Percentiles rank a stretch among this genome's conserved stretches.
Evolutionary conservation across 2,329 filamentous ascomycete species (phyloP).

Genomic region (Immersiporthe knoxdaviesiana): DNA sequence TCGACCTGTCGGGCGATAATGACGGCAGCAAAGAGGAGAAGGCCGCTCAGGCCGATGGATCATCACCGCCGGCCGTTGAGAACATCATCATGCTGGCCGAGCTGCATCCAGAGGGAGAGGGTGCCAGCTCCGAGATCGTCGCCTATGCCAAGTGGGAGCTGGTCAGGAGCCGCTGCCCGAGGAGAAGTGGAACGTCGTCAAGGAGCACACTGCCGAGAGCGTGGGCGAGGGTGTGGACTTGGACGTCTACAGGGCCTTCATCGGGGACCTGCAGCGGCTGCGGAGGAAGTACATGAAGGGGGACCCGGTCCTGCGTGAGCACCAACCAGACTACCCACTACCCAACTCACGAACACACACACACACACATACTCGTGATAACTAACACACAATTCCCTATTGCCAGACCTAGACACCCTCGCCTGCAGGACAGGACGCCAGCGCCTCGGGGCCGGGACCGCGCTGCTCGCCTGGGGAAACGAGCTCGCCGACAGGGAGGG

Average conservation of each 20-base stretch:
- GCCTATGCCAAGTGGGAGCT: slow-evolving; percentile 38
- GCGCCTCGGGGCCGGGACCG: slow-evolving; percentile 36
- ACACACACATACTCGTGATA: neutral
- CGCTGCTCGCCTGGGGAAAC: slow-evolving; percentile 34
- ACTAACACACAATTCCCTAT: neutral
- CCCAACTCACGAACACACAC: too few species aligned
- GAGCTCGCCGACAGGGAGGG: slow-evolving; percentile 36
- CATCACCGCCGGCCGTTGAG: neutral
- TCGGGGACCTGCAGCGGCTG: slow-evolving; percentile 33
- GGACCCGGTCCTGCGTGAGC: slow-evolving; percentile 35
- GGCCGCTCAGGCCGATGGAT: too few species aligned
- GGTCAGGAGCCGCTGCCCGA: slow-evolving; percentile 31
- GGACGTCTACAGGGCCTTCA: slow-evolving; percentile 34
- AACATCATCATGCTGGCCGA: slow-evolving; percentile 35
- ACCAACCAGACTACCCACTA: too few species aligned
- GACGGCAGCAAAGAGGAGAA: neutral
- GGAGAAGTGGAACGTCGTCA: slow-evolving; percentile 34
- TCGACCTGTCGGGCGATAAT: slow-evolving; percentile 17
- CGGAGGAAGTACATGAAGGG: slow-evolving; percentile 32
- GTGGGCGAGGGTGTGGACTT: slow-evolving; percentile 33
- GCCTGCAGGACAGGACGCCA: slow-evolving; percentile 32
- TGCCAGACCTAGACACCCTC: slow-evolving; percentile 33
- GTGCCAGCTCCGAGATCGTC: slow-evolving; percentile 33
- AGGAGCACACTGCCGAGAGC: slow-evolving; percentile 29
- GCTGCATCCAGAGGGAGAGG: slow-evolving; percentile 28